Evolutionary conservation across 805 yeast species (phyloP).

Genomic region (Pichia scutulata): DNA sequence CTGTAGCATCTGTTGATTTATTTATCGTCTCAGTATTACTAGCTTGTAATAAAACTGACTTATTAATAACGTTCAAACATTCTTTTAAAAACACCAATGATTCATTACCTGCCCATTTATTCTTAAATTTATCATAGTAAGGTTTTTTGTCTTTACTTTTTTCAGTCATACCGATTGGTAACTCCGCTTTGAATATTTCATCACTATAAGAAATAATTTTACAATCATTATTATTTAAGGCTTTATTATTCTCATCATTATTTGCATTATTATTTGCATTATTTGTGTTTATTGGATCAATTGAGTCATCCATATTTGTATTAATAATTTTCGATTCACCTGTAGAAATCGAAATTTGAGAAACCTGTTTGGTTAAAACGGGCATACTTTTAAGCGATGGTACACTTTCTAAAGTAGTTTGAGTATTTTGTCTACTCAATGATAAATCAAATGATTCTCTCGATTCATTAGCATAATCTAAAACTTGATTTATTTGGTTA

Average conservation of each 20-base stretch:
- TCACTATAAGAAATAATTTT: conserved; percentile 19
- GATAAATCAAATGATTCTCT: not conserved
- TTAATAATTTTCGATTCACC: conserved; percentile 11
- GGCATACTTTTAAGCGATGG: conserved; percentile 9
- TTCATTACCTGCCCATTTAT: conserved; percentile 52
- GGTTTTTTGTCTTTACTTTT: conserved; percentile 49
- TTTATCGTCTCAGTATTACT: not conserved
- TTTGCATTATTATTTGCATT: not conserved
- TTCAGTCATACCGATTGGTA: conserved; percentile 54
- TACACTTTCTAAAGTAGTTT: conserved; percentile 10
- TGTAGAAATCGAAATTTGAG: conserved; percentile 10
- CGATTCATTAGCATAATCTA: not conserved
- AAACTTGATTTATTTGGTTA: not conserved
- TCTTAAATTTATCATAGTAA: conserved; percentile 38
- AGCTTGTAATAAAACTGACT: not conserved
- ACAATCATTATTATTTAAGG: not conserved
- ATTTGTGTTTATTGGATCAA: conserved; percentile 11
- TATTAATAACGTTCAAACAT: not conserved
- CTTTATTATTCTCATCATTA: not conserved
- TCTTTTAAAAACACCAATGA: conserved; percentile 21
- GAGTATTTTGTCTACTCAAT: conserved; percentile 12
- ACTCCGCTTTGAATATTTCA: conserved; percentile 39
- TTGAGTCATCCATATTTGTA: conserved; percentile 10
- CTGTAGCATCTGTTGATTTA: conserved; percentile 11
- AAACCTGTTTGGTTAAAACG: conserved; percentile 2